phyloP scores from a whole-genome alignment of 1,284 basidiomycete genomes.

The Tilletia caries region DNA sequence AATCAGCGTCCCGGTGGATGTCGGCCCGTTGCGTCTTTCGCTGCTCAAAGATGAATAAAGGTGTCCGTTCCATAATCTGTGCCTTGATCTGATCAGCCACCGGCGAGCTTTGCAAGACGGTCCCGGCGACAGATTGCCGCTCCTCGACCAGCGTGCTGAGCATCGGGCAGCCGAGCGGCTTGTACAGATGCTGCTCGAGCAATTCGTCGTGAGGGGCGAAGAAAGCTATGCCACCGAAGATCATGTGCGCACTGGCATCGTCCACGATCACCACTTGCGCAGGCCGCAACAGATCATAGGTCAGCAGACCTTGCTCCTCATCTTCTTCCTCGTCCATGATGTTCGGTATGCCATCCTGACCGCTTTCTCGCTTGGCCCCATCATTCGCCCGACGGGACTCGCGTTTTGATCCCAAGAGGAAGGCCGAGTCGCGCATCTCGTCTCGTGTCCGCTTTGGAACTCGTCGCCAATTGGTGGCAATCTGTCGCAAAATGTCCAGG shows the following conservation, averaged over 20 bases:
- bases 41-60: conserved; percentile 87
- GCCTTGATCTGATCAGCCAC: conserved; percentile 38
- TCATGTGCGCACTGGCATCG: conserved; percentile 52
- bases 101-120: conserved; percentile 44
- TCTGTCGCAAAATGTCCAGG: conserved; percentile 72
- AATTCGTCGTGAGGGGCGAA: conserved; percentile 86
- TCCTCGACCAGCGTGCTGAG: conserved; percentile 73
- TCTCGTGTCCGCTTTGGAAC: conserved; percentile 59
- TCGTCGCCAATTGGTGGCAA: conserved; percentile 70
- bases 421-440: conserved; percentile 68
- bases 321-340: conserved; percentile 30
- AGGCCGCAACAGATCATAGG: conserved; percentile 50
- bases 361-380: background rate
- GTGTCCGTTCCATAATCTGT: conserved; percentile 77
- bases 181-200: conserved; percentile 61
- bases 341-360: conserved; percentile 6
- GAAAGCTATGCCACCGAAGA: conserved; percentile 57
- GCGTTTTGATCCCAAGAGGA: conserved; percentile 70
- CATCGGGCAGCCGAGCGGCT: conserved; percentile 61
- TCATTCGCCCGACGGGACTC: background rate
- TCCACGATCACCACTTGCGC: conserved; percentile 51
- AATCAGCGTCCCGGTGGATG: conserved; percentile 65
- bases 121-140: conserved; percentile 64
- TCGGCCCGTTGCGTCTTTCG: conserved; percentile 64
- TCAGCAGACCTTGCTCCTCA: conserved; percentile 38